Base-by-base conservation (phyloP, 805 yeast genomes). In the Gaillardinia entomophila region DNA sequence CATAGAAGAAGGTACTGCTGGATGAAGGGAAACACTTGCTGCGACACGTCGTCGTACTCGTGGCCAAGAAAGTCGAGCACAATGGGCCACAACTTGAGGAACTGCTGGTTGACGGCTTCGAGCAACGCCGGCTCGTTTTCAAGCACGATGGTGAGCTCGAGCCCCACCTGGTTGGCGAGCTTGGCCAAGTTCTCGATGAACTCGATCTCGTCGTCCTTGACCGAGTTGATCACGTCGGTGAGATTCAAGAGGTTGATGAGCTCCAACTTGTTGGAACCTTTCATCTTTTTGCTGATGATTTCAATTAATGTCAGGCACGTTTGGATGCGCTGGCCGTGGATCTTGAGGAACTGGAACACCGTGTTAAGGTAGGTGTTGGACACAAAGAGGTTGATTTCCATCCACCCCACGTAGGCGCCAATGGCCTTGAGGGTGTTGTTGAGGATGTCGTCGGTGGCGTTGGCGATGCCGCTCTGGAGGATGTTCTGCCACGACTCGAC, bases 341-440 rank as follows among this genome's bases (percentile, higher is more conserved):
- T 58, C 33, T 67, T 68, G 41, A 87, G 65, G 48, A 72, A 79
- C 37, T 70, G 73, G 48, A 77, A 80, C 29, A 87, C 70, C 24
- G 73, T 51, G 17, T 66, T 57, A 46, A 85, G 62, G 43, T 74
- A 79, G 15, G 73, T 73, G 22, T 73, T 68, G 31, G 75, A 76
- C 19, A 88, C 69, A 34, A 90, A 76, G 45, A 86, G 65, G 34
- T 79, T 67, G 39, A 89, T 79, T 53, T 86, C 94, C 54, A 89
- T 86, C 98, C 99, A 92, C 16, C 89, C 79, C 16, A 88, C 83
- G 72, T 83, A 92, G 10, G 77, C 77, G 8, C 97, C 97, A 35
- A 92, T 75, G 34, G 78, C 78, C 32, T 68, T 67, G 31, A 87
- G 67, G 5, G 77, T 62, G 38, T 73, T 72, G 40, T 71, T 76